These are phyloP conservation scores for Acacia concinna DNA, from an alignment of 331 rosid genomes.

Conservation along the genomic window DNA sequence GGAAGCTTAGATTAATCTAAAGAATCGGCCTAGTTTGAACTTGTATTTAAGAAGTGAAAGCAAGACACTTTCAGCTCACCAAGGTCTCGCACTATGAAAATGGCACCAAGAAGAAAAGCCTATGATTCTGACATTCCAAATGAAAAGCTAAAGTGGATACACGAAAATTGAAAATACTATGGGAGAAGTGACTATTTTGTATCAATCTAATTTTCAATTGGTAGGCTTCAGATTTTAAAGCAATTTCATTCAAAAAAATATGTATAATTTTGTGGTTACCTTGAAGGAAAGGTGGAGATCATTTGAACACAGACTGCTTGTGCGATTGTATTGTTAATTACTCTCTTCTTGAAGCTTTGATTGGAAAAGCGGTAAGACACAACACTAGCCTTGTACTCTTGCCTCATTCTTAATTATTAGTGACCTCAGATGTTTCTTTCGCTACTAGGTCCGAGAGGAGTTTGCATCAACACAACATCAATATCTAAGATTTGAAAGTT, in stretches of 20 bases:
- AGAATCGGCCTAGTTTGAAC: no score
- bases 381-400: no score
- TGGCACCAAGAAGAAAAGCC: not conserved
- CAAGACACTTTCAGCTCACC: no score
- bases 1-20: no score
- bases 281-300: not conserved
- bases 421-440: not conserved
- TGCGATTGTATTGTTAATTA: no score
- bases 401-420: no score
- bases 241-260: not conserved
- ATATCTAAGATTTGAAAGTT: conserved; percentile 6
- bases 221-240: no score
- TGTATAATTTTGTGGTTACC: not conserved
- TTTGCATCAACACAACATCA: not conserved
- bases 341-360: no score
- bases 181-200: not conserved
- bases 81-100: not conserved
- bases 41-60: no score
- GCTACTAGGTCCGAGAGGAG: not conserved
- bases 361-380: not conserved
- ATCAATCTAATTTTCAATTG: not conserved
- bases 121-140: not conserved
- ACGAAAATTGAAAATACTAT: not conserved
- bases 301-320: not conserved
- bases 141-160: not conserved